Conservation (phyloP, 1,139 yeast species). For the Spathaspora sp. region DNA sequence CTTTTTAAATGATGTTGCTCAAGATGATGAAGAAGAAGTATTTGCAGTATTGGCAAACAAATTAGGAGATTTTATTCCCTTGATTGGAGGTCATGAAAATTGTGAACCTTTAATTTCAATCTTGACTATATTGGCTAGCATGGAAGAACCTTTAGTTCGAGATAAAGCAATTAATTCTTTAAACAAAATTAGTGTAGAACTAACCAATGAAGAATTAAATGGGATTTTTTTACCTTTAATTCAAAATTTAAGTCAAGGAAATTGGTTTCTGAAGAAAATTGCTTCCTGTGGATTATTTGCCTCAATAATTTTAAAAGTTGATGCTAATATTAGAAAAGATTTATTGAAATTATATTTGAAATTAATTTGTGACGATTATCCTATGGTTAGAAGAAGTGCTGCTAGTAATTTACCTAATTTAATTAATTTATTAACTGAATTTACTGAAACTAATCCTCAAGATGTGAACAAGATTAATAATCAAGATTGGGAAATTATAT, state of each 20-base stretch:
- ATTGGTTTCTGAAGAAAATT: conserved; percentile 93
- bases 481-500: conserved; percentile 71
- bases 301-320: conserved; percentile 63
- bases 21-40: conserved; percentile 98
- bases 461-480: conserved; percentile 31
- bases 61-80: conserved; percentile 81
- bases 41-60: conserved; percentile 91
- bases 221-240: conserved; percentile 73
- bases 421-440: conserved; percentile 55
- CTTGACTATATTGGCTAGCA: conserved; percentile 83
- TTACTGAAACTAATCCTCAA: conserved; percentile 23
- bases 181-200: conserved; percentile 63
- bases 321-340: conserved; percentile 54
- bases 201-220: conserved; percentile 66
- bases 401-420: conserved; percentile 79
- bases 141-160: conserved; percentile 97
- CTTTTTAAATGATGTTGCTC: conserved; percentile 82
- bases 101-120: conserved; percentile 80
- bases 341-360: conserved; percentile 67
- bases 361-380: conserved; percentile 86
- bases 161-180: conserved; percentile 91
- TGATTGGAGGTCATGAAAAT: conserved; percentile 80
- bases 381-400: conserved; percentile 97
- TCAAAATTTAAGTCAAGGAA: conserved; percentile 76
- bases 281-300: conserved; percentile 90